Percentiles rank a stretch among this genome's conserved stretches.
phyloP scores from a whole-genome alignment of 208 protist genomes.

The Crithidia sp. region DNA sequence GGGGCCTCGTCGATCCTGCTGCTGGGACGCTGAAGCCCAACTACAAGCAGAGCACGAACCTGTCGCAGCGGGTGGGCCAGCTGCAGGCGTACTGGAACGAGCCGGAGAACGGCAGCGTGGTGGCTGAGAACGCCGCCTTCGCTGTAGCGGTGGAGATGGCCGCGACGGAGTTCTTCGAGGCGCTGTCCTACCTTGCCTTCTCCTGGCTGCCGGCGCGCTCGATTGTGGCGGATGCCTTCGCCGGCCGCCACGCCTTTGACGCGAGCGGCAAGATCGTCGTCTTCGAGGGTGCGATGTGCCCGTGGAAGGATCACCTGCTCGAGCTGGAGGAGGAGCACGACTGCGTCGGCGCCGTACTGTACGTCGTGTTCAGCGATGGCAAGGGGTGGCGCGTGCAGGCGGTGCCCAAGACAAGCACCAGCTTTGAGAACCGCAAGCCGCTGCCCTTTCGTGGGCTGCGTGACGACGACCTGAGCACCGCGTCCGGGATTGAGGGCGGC shows the following conservation, averaged over 20 bases:
- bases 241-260: conserved; percentile 48
- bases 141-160: conserved; percentile 89
- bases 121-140: conserved; percentile 74
- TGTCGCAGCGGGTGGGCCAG: conserved; percentile 80
- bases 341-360: conserved; percentile 67
- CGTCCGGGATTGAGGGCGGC: conserved; percentile 87
- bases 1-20: conserved; percentile 35
- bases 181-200: conserved; percentile 81
- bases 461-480: conserved; percentile 86
- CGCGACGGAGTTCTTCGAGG: conserved; percentile 84
- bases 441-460: conserved; percentile 94
- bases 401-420: conserved; percentile 65
- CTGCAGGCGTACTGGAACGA: conserved; percentile 94
- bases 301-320: conserved; percentile 95
- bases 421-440: conserved; percentile 86
- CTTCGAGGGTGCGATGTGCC: conserved; percentile 74
- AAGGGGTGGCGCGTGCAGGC: conserved; percentile 93
- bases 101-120: conserved; percentile 40
- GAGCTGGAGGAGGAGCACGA: conserved; percentile 81
- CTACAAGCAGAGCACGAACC: conserved; percentile 78
- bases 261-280: conserved; percentile 84
- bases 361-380: conserved; percentile 91
- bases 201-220: conserved; percentile 91
- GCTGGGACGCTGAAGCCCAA: conserved; percentile 52
- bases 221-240: conserved; percentile 85